Base-by-base conservation (phyloP, 257 asterid species). In the Capsicum chinense region DNA sequence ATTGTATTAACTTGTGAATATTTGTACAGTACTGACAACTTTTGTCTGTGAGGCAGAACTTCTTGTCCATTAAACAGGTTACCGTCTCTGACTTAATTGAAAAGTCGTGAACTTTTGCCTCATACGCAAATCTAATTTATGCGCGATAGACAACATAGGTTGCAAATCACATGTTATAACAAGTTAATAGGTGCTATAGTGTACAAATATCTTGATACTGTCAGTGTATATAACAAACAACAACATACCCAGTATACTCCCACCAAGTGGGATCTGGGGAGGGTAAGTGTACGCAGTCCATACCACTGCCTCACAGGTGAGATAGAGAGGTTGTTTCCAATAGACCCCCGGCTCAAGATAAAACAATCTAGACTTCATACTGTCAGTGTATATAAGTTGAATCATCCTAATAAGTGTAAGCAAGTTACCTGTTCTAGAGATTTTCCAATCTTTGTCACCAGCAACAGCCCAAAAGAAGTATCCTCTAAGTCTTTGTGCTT, bases 381-480 rank as follows among this genome's bases (percentile, higher is more conserved):
- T 44, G 33, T 26, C 57, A 44, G 17, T 70, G 57, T 16, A 70
- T 69, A 69, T 11, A 4, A 70, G 79, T 76, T 52, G n/a, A 7
- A 52, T 3, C 2, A 7, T 11, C 19, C 5, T 10, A 16, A 74
- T 19, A 50, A 68, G 8, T 76, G 48, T 13, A 42, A 54, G 9
- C 3, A 66, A 50, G 63, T 12, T 87, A 94, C 98, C 97, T 85
- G 84, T 86, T 86, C 66, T 88, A 0, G 99, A 95, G 47, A 95
- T 90, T 79, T 42, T 79, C 92, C 92, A 90, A 63, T 93, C 84
- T 58, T 85, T 82, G 85, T 95, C 99, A 62, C 91, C 94, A 80
- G 85, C 26, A 39, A 90, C 62, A n/a, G 97, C 94, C 98, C 97
- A 95, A 79, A 95, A 91, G 84, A 93, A 95, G 90, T 95, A 93